Conservation (phyloP, 2,329 filamentous ascomycete genomes). For the Phaeomoniella chlamydospora region DNA sequence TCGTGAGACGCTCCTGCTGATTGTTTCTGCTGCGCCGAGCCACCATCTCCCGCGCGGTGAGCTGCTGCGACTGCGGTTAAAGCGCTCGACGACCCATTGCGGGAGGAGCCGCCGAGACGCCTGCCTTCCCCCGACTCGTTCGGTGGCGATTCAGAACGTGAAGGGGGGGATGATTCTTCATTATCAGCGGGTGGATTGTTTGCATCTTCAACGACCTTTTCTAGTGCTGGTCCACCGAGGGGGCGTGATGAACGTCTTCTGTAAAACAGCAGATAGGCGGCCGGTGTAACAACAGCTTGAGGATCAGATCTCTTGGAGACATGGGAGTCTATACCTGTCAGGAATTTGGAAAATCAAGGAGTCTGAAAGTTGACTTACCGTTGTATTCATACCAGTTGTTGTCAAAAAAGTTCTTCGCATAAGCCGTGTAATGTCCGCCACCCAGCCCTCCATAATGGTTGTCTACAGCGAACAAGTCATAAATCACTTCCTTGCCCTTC, state of each 20-base stretch:
- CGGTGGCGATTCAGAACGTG: conserved; percentile 28
- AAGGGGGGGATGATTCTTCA: conserved; percentile 24
- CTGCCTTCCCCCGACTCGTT: conserved; percentile 59
- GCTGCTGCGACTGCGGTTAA: conserved; percentile 62
- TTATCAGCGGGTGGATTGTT: conserved; percentile 37
- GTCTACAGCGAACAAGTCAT: conserved; percentile 90
- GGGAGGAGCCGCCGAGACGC: conserved; percentile 80
- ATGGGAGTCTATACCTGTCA: conserved; percentile 53
- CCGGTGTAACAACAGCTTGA: conserved; percentile 51
- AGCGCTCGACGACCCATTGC: conserved; percentile 82
- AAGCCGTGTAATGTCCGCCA: conserved; percentile 92
- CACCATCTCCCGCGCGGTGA: conserved; percentile 51
- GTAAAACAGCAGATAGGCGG: conserved; percentile 92
- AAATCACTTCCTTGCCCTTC: conserved; percentile 67
- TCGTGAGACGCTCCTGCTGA: conserved; percentile 16
- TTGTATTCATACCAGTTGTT: conserved; percentile 93
- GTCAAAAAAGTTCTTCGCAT: conserved; percentile 82
- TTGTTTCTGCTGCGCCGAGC: conserved; percentile 31
- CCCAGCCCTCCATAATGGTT: conserved; percentile 89
- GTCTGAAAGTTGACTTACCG: conserved; percentile 40
- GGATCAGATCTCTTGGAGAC: conserved; percentile 49
- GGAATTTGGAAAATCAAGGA: conserved; percentile 9
- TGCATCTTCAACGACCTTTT: conserved; percentile 53
- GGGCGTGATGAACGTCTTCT: conserved; percentile 64
- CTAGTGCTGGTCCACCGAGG: conserved; percentile 65